Percentiles rank a stretch among this genome's conserved stretches.
phyloP scores from a whole-genome alignment of 148 eudicot species.

The Vaccinium darrowii region DNA sequence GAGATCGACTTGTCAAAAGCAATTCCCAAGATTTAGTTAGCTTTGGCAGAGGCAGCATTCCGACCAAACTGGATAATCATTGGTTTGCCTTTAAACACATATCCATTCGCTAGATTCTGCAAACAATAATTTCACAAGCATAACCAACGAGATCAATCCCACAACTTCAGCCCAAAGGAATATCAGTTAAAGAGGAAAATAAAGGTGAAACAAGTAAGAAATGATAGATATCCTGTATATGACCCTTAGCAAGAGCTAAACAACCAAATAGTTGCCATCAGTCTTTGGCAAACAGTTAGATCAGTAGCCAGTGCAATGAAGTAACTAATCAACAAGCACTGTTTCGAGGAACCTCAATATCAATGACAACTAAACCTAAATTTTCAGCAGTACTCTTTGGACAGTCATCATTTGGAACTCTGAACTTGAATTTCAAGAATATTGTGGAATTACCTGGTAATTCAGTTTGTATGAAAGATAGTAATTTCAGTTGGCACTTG shows the following conservation, averaged over 20 bases:
- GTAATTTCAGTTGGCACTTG: neutral
- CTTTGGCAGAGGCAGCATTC: conserved; percentile 50
- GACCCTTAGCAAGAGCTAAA: neutral
- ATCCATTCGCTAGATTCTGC: conserved; percentile 88
- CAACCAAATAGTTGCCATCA: neutral
- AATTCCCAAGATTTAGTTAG: conserved; percentile 12
- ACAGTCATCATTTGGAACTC: no score
- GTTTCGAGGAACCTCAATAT: neutral
- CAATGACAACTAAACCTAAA: neutral
- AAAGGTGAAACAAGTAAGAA: neutral
- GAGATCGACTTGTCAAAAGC: neutral
- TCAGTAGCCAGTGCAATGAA: neutral
- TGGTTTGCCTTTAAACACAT: conserved; percentile 89
- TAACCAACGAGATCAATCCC: neutral
- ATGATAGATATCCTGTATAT: neutral
- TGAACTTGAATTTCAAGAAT: neutral
- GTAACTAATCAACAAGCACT: neutral
- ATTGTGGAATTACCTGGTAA: neutral
- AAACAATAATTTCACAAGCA: neutral
- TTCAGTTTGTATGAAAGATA: neutral
- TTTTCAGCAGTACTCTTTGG: neutral
- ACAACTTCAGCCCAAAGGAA: neutral
- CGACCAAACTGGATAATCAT: conserved; percentile 94
- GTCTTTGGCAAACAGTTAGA: neutral
- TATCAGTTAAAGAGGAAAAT: neutral